Evolutionary conservation across 2,329 filamentous ascomycete genomes (phyloP).

Genomic region (Clarireedia homoeocarpa): DNA sequence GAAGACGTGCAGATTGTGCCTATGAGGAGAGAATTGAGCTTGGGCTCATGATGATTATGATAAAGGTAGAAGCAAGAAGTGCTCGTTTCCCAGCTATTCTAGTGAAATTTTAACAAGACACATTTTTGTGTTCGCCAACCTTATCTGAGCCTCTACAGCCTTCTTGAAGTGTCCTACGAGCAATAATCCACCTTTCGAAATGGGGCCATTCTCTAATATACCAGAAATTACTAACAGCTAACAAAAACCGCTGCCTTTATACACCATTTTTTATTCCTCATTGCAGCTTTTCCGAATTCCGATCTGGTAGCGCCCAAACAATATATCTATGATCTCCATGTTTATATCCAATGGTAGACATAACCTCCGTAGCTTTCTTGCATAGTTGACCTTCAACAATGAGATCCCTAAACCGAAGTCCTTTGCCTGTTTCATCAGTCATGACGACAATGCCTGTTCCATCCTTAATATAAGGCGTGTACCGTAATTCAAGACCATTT

Average conservation of each 20-base stretch:
- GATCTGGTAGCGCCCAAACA: neutral
- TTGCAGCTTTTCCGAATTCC: neutral
- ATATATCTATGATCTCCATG: neutral
- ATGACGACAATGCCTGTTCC: conserved; percentile 13
- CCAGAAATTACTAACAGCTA: too few species aligned
- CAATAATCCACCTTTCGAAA: too few species aligned
- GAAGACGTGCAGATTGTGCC: too few species aligned
- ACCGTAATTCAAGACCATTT: neutral
- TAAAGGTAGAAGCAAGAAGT: neutral
- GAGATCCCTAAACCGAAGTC: conserved; percentile 13
- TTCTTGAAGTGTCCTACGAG: too few species aligned
- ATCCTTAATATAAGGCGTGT: conserved; percentile 12
- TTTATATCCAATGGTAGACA: conserved; percentile 5
- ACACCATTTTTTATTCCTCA: too few species aligned
- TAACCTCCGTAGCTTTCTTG: conserved; percentile 9
- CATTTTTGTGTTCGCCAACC: too few species aligned
- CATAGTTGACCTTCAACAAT: conserved; percentile 14
- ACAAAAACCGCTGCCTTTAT: too few species aligned
- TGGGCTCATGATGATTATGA: neutral
- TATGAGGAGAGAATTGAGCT: neutral
- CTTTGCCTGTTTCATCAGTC: neutral
- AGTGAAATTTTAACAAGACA: too few species aligned
- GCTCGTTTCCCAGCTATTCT: too few species aligned
- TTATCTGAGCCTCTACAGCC: too few species aligned
- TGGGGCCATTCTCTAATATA: too few species aligned